Conservation (phyloP, 208 protist species). For the Endotrypanum monterogeii region DNA sequence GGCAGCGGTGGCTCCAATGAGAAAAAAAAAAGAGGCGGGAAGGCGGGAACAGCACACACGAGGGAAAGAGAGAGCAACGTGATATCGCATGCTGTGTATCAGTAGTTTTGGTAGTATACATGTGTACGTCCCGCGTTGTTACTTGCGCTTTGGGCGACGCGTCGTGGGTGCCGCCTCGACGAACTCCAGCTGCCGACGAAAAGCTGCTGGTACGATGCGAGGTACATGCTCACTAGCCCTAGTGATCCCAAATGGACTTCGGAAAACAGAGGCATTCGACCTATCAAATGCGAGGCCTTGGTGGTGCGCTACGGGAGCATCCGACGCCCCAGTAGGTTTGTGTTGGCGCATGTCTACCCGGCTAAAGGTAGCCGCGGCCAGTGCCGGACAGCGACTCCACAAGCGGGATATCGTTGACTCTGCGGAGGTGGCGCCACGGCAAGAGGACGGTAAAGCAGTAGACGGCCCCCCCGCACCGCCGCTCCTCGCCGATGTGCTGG, state of each 20-base stretch:
- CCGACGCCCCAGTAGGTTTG: neutral
- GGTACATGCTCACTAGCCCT: neutral
- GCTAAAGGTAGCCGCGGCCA: conserved; percentile 8
- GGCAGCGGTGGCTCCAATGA: neutral
- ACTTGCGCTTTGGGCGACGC: conserved; percentile 47
- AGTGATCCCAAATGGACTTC: neutral
- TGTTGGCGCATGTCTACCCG: neutral
- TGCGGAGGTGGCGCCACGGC: neutral
- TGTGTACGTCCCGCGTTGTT: neutral
- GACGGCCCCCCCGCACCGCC: neutral
- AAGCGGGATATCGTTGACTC: neutral
- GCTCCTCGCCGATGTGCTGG: neutral
- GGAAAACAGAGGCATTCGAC: neutral
- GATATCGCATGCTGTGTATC: neutral
- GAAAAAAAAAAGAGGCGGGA: neutral
- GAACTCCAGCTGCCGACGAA: conserved; percentile 30
- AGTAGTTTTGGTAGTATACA: conserved; percentile 11
- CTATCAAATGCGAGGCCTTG: conserved; percentile 2
- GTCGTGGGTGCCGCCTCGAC: conserved; percentile 30
- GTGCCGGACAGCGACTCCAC: conserved; percentile 5
- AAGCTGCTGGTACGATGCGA: conserved; percentile 30
- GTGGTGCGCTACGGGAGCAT: neutral
- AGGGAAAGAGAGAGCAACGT: no score
- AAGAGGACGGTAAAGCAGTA: neutral
- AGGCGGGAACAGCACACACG: neutral